A percentile compares a stretch with the other conserved stretches of the same genome.
phyloP scores from a whole-genome alignment of 2,329 filamentous ascomycete species.

The Monosporascus sp. region DNA sequence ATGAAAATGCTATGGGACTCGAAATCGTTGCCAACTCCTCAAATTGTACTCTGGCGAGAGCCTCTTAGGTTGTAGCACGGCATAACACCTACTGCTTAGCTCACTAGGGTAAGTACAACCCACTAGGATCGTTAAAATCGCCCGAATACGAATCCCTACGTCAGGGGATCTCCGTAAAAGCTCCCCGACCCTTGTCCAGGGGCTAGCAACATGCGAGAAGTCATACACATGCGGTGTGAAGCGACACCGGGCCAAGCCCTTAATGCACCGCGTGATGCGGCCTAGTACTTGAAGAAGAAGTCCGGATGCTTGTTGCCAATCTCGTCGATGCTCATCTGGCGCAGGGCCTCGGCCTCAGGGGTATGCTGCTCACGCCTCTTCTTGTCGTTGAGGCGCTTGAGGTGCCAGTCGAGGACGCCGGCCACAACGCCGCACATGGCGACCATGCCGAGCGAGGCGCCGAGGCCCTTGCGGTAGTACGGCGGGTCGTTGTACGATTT shows the following conservation, averaged over 20 bases:
- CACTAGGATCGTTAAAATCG: too few relatives aligned
- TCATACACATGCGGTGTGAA: not conserved
- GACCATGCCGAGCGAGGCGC: slow-evolving; percentile 4
- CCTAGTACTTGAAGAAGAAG: slow-evolving; percentile 4
- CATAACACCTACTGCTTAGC: too few relatives aligned
- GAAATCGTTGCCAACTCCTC: too few relatives aligned
- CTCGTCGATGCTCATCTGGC: slow-evolving; percentile 4
- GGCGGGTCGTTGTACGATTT: slow-evolving; percentile 3
- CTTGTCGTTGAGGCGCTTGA: slow-evolving; percentile 3
- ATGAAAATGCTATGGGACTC: too few relatives aligned
- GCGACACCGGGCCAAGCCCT: not conserved
- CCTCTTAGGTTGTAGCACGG: too few relatives aligned
- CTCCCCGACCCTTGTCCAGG: not conserved
- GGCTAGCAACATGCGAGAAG: not conserved
- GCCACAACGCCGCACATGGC: slow-evolving; percentile 4
- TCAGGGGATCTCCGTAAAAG: not conserved
- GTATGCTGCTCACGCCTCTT: slow-evolving; percentile 2
- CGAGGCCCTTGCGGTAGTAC: slow-evolving; percentile 1
- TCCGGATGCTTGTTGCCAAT: slow-evolving; percentile 7
- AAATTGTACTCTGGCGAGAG: too few relatives aligned
- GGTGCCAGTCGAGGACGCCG: not conserved
- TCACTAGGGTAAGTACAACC: too few relatives aligned
- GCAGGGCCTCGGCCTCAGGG: not conserved
- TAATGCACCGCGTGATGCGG: not conserved
- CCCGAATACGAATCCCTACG: not conserved